phyloP scores from a whole-genome alignment of 2,329 filamentous ascomycete genomes.

The Fusarium incarnatum region DNA sequence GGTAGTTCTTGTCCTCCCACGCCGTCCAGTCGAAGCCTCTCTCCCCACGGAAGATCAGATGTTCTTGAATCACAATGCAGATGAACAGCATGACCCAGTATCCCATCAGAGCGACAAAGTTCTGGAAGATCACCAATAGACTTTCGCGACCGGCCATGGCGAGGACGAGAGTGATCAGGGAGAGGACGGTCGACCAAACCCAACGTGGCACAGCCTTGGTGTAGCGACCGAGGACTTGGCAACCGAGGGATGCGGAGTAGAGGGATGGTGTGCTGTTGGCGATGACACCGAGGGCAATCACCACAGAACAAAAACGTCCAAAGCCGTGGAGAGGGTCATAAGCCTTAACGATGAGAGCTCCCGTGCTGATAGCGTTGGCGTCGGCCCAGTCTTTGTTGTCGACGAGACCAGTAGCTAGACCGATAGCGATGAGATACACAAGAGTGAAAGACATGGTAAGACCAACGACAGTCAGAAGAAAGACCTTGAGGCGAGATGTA shows the following conservation, averaged over 20 bases:
- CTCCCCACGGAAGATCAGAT: constrained; percentile 57
- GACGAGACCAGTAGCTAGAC: constrained; percentile 64
- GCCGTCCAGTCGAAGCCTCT: constrained; percentile 56
- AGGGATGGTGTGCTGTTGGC: constrained; percentile 67
- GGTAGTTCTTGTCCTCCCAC: constrained; percentile 59
- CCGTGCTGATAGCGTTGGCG: constrained; percentile 64
- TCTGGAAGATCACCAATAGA: constrained; percentile 66
- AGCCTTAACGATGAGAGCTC: constrained; percentile 68
- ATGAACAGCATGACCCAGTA: constrained; percentile 67
- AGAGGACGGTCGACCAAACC: constrained; percentile 65
- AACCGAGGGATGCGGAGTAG: constrained; percentile 69
- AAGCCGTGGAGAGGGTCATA: constrained; percentile 65
- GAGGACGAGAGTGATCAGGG: constrained; percentile 66
- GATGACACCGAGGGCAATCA: constrained; percentile 65
- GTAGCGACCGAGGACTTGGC: constrained; percentile 68
- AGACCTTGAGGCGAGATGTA: constrained; percentile 71
- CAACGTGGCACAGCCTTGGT: constrained; percentile 65
- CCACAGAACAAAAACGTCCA: constrained; percentile 66
- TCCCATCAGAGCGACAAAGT: constrained; percentile 65
- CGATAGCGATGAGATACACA: constrained; percentile 71
- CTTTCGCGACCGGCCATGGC: constrained; percentile 64
- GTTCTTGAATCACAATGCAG: constrained; percentile 60
- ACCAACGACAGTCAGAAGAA: constrained; percentile 75
- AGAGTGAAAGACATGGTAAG: constrained; percentile 72
- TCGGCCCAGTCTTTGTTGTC: constrained; percentile 62